Evolutionary conservation across 495 filamentous ascomycete genomes (phyloP).

Genomic region (Jackrogersella multiformis): DNA sequence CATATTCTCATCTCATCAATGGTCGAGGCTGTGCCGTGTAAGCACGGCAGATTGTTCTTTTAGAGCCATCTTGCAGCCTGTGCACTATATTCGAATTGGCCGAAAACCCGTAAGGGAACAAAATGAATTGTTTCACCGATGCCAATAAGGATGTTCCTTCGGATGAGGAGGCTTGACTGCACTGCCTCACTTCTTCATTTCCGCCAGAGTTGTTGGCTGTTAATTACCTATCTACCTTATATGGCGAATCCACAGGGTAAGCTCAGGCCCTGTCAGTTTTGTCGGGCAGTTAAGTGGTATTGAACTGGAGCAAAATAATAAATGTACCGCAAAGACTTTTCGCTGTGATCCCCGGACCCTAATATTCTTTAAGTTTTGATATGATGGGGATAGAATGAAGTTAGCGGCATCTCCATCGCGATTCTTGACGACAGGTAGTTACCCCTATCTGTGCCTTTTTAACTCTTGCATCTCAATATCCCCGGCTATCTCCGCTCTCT

Average conservation of each 20-base stretch:
- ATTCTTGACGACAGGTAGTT: background rate
- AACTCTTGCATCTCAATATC: constrained; percentile 13
- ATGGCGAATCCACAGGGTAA: background rate
- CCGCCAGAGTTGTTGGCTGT: constrained; percentile 2
- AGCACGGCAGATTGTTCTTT: constrained; percentile 1
- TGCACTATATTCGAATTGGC: background rate
- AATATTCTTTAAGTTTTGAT: background rate
- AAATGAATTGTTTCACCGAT: constrained; percentile 28
- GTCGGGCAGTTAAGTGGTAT: constrained; percentile 5
- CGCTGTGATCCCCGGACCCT: background rate
- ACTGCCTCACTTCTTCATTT: constrained; percentile 38
- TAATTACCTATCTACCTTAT: background rate
- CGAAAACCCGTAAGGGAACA: background rate
- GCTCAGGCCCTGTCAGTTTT: constrained; percentile 4
- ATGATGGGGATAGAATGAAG: background rate
- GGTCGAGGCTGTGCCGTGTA: constrained; percentile 27
- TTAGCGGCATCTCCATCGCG: background rate
- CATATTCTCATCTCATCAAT: constrained; percentile 5
- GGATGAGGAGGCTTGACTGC: constrained; percentile 20
- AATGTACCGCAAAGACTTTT: constrained; percentile 6
- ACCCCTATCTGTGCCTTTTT: background rate
- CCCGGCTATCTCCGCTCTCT: constrained; percentile 7
- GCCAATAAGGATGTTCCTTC: constrained; percentile 8
- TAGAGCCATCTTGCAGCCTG: background rate
- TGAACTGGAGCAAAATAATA: constrained; percentile 4